These are phyloP conservation scores for Cyberlindnera samutprakarnensis DNA, from an alignment of 805 yeast genomes.

Conservation along the genomic window DNA sequence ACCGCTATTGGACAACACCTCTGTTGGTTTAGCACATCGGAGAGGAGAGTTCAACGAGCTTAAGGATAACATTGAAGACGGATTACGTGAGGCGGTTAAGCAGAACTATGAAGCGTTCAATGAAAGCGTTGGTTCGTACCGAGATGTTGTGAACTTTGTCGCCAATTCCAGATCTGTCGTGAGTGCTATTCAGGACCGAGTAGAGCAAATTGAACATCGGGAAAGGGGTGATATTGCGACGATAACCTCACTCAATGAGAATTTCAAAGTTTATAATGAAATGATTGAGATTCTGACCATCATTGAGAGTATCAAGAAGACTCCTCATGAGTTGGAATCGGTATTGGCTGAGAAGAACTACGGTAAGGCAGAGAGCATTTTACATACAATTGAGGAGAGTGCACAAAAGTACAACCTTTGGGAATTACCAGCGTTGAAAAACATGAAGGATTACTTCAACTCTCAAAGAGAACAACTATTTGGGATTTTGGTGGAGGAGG, in stretches of 20 bases:
- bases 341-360: constrained; percentile 65
- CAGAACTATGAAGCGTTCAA: constrained; percentile 81
- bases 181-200: constrained; percentile 31
- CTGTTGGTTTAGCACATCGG: constrained; percentile 84
- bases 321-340: constrained; percentile 59
- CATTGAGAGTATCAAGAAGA: constrained; percentile 49
- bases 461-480: constrained; percentile 54
- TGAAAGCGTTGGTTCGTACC: constrained; percentile 78
- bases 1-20: constrained; percentile 74
- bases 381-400: constrained; percentile 35
- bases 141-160: constrained; percentile 56
- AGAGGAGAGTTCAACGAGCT: constrained; percentile 58
- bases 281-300: constrained; percentile 64
- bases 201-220: constrained; percentile 1
- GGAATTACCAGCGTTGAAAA: constrained; percentile 45
- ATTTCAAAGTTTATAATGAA: constrained; percentile 54
- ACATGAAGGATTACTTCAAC: constrained; percentile 44
- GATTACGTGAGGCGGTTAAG: constrained; percentile 65
- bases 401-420: constrained; percentile 50
- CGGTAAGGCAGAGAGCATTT: constrained; percentile 51
- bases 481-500: constrained; percentile 70
- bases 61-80: constrained; percentile 45
- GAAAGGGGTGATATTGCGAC: not conserved
- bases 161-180: constrained; percentile 59
- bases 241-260: constrained; percentile 42